Percentiles rank a stretch among this genome's conserved stretches.
Conservation (phyloP, 2,329 filamentous ascomycete species). For the Talaromyces sp. region DNA sequence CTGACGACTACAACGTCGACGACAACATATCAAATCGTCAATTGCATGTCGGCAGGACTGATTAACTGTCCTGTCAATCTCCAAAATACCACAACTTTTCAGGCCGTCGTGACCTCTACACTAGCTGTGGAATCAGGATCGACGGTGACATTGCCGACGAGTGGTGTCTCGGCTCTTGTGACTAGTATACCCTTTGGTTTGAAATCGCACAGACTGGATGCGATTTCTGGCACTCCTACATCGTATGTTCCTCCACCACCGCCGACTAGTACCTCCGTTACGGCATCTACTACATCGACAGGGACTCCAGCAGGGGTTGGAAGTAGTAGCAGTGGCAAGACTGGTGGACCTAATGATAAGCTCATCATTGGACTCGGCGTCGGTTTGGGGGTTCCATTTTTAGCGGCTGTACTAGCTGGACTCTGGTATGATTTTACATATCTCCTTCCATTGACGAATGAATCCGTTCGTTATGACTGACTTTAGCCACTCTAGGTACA, state of each 20-base stretch:
- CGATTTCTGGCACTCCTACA: conserved; percentile 45
- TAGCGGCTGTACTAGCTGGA: conserved; percentile 4
- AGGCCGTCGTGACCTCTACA: conserved; percentile 37
- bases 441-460: neutral
- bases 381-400: conserved; percentile 30
- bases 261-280: conserved; percentile 13
- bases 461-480: neutral
- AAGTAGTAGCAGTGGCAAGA: conserved; percentile 31
- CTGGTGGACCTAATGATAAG: conserved; percentile 30
- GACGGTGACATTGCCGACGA: conserved; percentile 40
- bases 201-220: conserved; percentile 34
- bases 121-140: conserved; percentile 42
- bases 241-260: conserved; percentile 40
- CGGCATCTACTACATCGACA: conserved; percentile 18
- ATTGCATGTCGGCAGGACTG: conserved; percentile 43
- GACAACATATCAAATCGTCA: conserved; percentile 44
- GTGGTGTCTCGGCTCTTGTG: conserved; percentile 26
- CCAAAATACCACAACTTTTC: conserved; percentile 40
- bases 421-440: neutral
- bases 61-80: conserved; percentile 52
- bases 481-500: neutral
- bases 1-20: conserved; percentile 37
- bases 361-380: conserved; percentile 50
- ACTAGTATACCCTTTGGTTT: conserved; percentile 44
- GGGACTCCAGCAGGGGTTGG: neutral